Evolutionary conservation across 1,284 basidiomycete species (phyloP), one percentile per base, ranked within the genome.

Genomic region (Pholiota adiposa): DNA sequence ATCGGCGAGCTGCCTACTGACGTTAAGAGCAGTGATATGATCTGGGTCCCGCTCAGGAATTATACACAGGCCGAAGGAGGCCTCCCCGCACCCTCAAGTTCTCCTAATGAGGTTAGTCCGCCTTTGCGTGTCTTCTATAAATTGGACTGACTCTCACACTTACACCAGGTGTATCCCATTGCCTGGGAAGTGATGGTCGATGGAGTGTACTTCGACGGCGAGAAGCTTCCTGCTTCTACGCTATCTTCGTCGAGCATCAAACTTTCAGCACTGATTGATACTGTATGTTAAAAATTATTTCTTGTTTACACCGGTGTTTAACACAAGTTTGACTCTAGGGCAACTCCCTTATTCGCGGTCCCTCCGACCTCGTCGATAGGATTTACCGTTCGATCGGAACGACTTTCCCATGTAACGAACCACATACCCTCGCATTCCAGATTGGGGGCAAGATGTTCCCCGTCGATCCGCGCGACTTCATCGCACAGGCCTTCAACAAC

Each of bases 401-500:
- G 23, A 31, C 72, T 74, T 70, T 82, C 76, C 12, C 70, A 71
- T 70, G 74, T 67, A 38, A 67, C 1, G 72, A 73, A 4, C 78
- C 85, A 1, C 88, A 88, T 63, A 82, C 71, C 2, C 71, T 90
- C 19, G 72, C 78, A 0, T 90, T 88, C 72, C 73, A 85, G 63
- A 87, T 90, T 52, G 85, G 83, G 23, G 88, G 88, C 2, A 78
- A 75, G 65, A 65, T 75, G 58, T 90, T 90, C 73, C 81, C 85
- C 4, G 79, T 89, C 34, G 88, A 89, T 69, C 84, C 88, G 27
- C 81, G 86, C 36, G 88, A 90, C 70, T 86, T 90, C 62, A 71
- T 82, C 12, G 69, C 73, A 5, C 81, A 81, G 64, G 70, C 71
- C 25, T 69, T 64, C 44, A 59, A 66, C 1, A 75, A 73, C 27